Evolutionary conservation across 768 basidiomycete genomes (phyloP), one percentile per base, ranked within the genome.

Genomic region (Hygrophoropsis aurantiaca): DNA sequence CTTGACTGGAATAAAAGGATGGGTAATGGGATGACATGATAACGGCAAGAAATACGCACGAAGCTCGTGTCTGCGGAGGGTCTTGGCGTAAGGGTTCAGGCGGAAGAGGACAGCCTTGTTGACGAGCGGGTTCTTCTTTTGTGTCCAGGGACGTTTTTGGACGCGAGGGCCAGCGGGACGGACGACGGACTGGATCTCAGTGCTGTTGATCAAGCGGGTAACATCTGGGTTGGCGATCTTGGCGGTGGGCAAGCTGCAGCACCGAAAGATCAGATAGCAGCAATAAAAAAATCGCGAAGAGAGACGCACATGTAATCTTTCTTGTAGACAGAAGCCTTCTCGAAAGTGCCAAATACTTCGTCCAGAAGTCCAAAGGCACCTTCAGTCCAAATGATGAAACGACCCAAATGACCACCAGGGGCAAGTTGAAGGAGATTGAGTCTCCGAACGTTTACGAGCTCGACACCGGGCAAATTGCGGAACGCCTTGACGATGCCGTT

Each of bases 371-470:
- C 79, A 68, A 98, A 97, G 21, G 97, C 97, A 60, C 79, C 79
- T 75, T 95, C 89, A 52, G 97, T 98, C 97, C 97, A 99, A 79
- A 99, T 95, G 68, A 97, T 79, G 77, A 99, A 99, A 53, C 97
- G 92, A 52, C 97, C 97, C 51, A 99, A 85, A 67, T 99, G 97
- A 56, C 97, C 97, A 84, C 97, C 97, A 40, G 97, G 97, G 13
- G 97, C 97, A 68, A 99, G 91, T 74, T 97, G 94, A 67, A 99
- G 92, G 61, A 99, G 83, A 77, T 99, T 99, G 60, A 99, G 77
- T 42, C 90, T 74, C 69, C 85, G 81, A 58, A 99, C 97, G 68
- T 90, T 94, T 73, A 90, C 91, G 44, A 95, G 76, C 76, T 98
- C 97, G 58, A 98, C 94, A 74, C 97, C 97, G 52, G 97, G 97